Evolutionary conservation across 1,139 yeast species (phyloP), one percentile per base, ranked within the genome.

Genomic region (Kodamaea arcana): DNA sequence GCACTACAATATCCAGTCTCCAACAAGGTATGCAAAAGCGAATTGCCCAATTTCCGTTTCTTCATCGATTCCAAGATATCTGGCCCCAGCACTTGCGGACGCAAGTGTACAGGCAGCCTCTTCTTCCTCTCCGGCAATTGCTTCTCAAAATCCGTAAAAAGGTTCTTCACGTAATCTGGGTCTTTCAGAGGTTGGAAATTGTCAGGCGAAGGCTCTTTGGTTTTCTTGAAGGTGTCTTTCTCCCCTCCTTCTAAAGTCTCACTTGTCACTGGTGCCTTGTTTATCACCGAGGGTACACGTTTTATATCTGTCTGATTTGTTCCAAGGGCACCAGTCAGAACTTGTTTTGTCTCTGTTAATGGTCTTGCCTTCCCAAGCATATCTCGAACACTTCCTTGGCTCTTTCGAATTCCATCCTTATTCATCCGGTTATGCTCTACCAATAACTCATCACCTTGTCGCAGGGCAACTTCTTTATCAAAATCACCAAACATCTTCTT

Each of bases 61-160:
- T 46, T 46, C 10, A 59, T 41, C 3, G 51, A 38, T 23, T 51
- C 47, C 11, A 58, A 41, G 21, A 60, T 59, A 33, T 57, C 62
- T n/a, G n/a, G n/a, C n/a, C n/a, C n/a, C n/a, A n/a, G n/a, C n/a
- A n/a, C n/a, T n/a, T n/a, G n/a, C n/a, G n/a, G n/a, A n/a, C n/a
- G n/a, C n/a, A n/a, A n/a, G n/a, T n/a, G n/a, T n/a, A n/a, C n/a
- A n/a, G n/a, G n/a, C n/a, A n/a, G n/a, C n/a, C n/a, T n/a, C 13
- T 13, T 23, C 27, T 34, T 30, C 28, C 34, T 12, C 17, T 25
- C 11, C 13, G 30, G 14, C 15, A 23, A 33, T 7, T 32, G 31
- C 2, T 38, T 17, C 16, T 35, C 18, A 21, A 29, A 40, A 20
- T 39, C 41, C 10, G 33, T 32, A 26, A 37, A 39, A n/a, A 43